These are phyloP conservation scores for Metschnikowia amazonensis DNA, from an alignment of 805 yeast species.

Conservation along the genomic window DNA sequence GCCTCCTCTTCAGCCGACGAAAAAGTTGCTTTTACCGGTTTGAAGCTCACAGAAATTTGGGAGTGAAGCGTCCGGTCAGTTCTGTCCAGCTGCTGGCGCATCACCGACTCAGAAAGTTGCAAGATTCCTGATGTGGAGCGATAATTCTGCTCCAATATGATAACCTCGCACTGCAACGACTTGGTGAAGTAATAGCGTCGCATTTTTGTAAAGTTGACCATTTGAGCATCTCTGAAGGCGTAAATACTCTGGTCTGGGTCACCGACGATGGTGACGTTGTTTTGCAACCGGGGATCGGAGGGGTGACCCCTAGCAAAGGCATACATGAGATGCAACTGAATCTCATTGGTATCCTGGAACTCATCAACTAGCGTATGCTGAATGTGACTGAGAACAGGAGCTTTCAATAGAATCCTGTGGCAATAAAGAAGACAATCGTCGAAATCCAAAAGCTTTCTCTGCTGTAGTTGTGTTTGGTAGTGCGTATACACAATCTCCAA, in stretches of 20 bases:
- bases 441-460: constrained; percentile 59
- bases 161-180: constrained; percentile 20
- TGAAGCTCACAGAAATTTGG: constrained; percentile 38
- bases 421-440: constrained; percentile 74
- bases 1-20: constrained; percentile 53
- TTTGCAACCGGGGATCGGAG: constrained; percentile 24
- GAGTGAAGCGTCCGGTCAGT: constrained; percentile 43
- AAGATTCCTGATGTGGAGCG: constrained; percentile 72
- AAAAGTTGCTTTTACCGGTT: constrained; percentile 45
- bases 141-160: constrained; percentile 66
- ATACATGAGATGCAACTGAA: constrained; percentile 69
- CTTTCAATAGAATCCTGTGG: constrained; percentile 43
- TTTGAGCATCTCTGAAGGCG: constrained; percentile 78
- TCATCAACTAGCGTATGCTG: constrained; percentile 86
- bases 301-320: constrained; percentile 38
- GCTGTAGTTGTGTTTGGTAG: constrained; percentile 49
- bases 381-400: constrained; percentile 46
- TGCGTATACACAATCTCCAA: constrained; percentile 39
- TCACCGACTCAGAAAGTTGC: constrained; percentile 57
- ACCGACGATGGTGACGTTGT: constrained; percentile 83
- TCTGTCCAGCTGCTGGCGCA: constrained; percentile 56
- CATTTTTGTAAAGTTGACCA: constrained; percentile 63
- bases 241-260: constrained; percentile 97
- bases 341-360: constrained; percentile 83
- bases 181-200: constrained; percentile 30